Percentiles rank a stretch among this genome's conserved stretches.
Evolutionary conservation across 208 protist genomes (phyloP).

Genomic region (Acanthamoeba lenticulata): DNA sequence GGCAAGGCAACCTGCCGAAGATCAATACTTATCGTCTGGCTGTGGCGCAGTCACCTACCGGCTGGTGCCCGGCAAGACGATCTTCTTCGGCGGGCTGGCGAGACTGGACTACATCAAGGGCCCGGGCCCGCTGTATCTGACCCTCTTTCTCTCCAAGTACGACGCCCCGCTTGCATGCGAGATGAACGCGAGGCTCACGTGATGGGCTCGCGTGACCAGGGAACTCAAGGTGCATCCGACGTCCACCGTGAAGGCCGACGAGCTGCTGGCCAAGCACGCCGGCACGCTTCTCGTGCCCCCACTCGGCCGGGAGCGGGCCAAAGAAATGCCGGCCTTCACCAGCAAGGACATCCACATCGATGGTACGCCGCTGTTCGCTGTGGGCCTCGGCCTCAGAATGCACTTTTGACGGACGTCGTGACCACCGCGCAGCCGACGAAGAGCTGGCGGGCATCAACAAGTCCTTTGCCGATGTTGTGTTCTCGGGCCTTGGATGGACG

Average conservation of each 20-base stretch:
- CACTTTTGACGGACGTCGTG: neutral
- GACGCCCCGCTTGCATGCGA: neutral
- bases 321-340: neutral
- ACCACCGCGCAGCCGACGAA: neutral
- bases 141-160: constrained; percentile 54
- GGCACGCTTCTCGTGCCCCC: constrained; percentile 10
- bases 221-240: constrained; percentile 44
- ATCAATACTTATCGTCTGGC: neutral
- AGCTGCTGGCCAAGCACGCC: neutral
- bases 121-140: constrained; percentile 13
- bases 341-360: constrained; percentile 32
- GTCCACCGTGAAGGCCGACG: neutral
- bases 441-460: constrained; percentile 59
- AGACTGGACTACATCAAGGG: constrained; percentile 70
- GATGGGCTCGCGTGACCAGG: neutral
- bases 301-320: neutral
- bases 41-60: neutral
- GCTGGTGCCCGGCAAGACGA: constrained; percentile 64
- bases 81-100: constrained; percentile 73
- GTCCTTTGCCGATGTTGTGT: constrained; percentile 71
- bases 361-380: neutral
- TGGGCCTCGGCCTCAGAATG: neutral
- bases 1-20: neutral
- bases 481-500: constrained; percentile 77
- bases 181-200: neutral